phyloP scores from a whole-genome alignment of 257 asterid species.

The Jacaranda copaia region DNA sequence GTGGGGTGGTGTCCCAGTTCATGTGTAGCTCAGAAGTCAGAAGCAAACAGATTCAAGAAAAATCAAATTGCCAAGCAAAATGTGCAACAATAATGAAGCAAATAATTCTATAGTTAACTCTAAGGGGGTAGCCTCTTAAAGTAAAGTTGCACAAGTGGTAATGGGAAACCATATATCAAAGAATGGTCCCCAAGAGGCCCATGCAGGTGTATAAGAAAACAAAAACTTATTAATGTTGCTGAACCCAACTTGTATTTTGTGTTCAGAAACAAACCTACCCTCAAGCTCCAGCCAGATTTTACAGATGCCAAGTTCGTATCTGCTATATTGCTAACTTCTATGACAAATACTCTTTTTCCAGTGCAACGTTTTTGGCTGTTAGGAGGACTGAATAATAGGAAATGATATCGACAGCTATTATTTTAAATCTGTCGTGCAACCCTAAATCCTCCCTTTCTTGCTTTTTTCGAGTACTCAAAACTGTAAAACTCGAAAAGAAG shows the following conservation, averaged over 20 bases:
- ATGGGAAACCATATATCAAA: conserved; percentile 24
- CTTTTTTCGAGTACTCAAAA: neutral
- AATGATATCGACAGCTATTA: conserved; percentile 30
- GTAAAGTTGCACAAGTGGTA: conserved; percentile 21
- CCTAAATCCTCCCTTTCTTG: conserved; percentile 24
- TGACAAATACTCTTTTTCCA: conserved; percentile 41
- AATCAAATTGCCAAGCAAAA: conserved; percentile 26
- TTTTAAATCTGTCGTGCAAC: conserved; percentile 27
- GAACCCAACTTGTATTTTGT: conserved; percentile 40
- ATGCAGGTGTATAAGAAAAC: conserved; percentile 37
- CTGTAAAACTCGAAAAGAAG: neutral
- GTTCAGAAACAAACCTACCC: conserved; percentile 31
- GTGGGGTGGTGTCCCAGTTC: neutral
- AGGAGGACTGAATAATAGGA: conserved; percentile 21
- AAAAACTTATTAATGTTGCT: conserved; percentile 33
- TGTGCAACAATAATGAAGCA: conserved; percentile 37
- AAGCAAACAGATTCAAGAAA: conserved; percentile 13
- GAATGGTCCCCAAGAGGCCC: conserved; percentile 49
- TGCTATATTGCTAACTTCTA: conserved; percentile 50
- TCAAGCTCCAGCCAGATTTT: conserved; percentile 39
- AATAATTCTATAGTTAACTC: conserved; percentile 31
- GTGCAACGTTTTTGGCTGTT: conserved; percentile 30
- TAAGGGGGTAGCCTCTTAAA: conserved; percentile 9
- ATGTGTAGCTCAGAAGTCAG: neutral
- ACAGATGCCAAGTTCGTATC: conserved; percentile 38